Base-by-base conservation (phyloP, 495 filamentous ascomycete species). In the Aspergillus bridgeri region DNA sequence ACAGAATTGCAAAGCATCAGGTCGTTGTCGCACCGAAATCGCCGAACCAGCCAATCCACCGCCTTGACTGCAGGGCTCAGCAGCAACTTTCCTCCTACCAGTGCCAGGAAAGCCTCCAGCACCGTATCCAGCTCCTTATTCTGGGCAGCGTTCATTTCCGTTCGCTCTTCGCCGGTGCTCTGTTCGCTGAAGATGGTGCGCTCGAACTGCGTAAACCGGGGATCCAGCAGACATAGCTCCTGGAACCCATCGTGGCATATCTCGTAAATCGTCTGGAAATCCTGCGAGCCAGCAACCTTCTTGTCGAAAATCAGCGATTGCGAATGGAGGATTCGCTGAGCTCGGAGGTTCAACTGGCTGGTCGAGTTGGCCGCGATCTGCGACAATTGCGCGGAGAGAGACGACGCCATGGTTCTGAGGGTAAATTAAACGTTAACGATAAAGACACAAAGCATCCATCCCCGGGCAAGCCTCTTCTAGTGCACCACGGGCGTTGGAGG, bases 271-370 rank as follows among this genome's bases (percentile, higher is more conserved):
- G 87, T 88, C 64, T 96, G 86, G 67, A 93, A 96, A 60, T 87
- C 90, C 70, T 99, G 94, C 22, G 83, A 82, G 13, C 87, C 86
- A 33, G 94, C 95, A 59, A 89, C 79, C 63, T 84, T 81, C 42
- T 85, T 82, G 64, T 95, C 91, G 72, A 92, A 99, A 53, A 99
- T 86, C 52, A 99, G 71, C 17, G 94, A 98, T 64, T 94, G 89
- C 48, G 89, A 90, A 76, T 98, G 93, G 23, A 89, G 81, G 42
- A 88, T 79, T 72, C 90, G 92, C 72, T 96, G 89, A 50, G 90
- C 88, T 69, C 96, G 95, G 48, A 95, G 83, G 66, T 98, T 88
- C 56, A 98, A 83, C 44, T 86, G 82, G 72, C 87, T 84, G 51
- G 86, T 88, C 54, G 89, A 90, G 63, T 86, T 86, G 56, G 84